These are phyloP conservation scores for Botrytis elliptica DNA, from an alignment of 2,329 filamentous ascomycete species.

Conservation along the genomic window DNA sequence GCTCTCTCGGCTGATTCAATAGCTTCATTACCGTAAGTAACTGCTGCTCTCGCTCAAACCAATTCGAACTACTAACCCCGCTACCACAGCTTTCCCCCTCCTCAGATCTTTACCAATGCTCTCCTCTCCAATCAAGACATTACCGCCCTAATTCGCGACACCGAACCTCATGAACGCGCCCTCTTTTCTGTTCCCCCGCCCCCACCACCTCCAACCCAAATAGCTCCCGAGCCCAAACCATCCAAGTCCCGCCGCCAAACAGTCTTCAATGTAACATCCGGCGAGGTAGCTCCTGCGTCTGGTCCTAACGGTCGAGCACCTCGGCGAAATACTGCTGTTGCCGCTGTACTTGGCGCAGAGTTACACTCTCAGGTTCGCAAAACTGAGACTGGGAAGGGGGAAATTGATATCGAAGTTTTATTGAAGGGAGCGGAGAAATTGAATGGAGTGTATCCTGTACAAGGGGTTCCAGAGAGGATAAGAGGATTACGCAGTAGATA, in stretches of 20 bases:
- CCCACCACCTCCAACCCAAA: slow-evolving; percentile 47
- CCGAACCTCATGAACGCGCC: slow-evolving; percentile 89
- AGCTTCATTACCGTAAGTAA: slow-evolving; percentile 66
- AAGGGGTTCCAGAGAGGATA: slow-evolving; percentile 77
- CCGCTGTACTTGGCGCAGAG: slow-evolving; percentile 82
- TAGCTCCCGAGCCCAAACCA: slow-evolving; percentile 44
- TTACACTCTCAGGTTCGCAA: slow-evolving; percentile 77
- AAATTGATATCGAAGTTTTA: slow-evolving; percentile 83
- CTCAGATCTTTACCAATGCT: slow-evolving; percentile 95
- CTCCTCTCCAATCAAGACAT: slow-evolving; percentile 88
- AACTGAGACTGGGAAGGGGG: slow-evolving; percentile 55
- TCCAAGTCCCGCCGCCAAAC: slow-evolving; percentile 53
- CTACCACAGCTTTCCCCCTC: slow-evolving; percentile 70
- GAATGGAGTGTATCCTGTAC: slow-evolving; percentile 80
- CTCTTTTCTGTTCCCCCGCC: slow-evolving; percentile 82
- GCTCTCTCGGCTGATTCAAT: slow-evolving; percentile 73
- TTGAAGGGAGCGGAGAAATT: slow-evolving; percentile 87
- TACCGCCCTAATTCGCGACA: slow-evolving; percentile 90
- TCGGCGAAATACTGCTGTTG: slow-evolving; percentile 77
- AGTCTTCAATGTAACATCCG: slow-evolving; percentile 64
- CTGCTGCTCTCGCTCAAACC: background rate
- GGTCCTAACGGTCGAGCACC: slow-evolving; percentile 50
- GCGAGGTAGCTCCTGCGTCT: slow-evolving; percentile 56
- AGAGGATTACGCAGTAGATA: slow-evolving; percentile 68
- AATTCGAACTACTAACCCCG: slow-evolving; percentile 19